These are phyloP conservation scores for Albugo candida DNA, from an alignment of 352 stramenopile genomes.

Conservation along the genomic window DNA sequence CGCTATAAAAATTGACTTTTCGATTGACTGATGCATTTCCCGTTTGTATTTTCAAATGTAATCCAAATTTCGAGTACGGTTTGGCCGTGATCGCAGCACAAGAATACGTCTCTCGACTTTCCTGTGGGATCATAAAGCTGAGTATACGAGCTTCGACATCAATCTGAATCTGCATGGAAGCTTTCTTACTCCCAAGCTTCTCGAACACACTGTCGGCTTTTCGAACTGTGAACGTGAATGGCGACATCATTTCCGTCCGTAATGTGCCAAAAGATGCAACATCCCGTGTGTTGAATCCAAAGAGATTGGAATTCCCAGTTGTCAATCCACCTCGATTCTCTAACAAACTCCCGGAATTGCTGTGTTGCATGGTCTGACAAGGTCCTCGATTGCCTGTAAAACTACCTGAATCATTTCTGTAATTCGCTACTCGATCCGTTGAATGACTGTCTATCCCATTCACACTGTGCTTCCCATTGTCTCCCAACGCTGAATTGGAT, in stretches of 20 bases:
- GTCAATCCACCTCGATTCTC: too few species aligned
- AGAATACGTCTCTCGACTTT: conserved; percentile 58
- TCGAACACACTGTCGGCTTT: conserved; percentile 71
- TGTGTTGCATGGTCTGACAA: too few species aligned
- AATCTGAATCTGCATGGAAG: conserved; percentile 65
- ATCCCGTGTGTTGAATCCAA: conserved; percentile 23
- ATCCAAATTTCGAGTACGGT: conserved; percentile 46
- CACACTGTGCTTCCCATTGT: too few species aligned
- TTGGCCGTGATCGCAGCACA: conserved; percentile 59
- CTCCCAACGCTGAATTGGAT: too few species aligned
- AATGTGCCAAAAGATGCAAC: neutral
- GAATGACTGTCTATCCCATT: too few species aligned
- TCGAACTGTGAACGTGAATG: conserved; percentile 74
- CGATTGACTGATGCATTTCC: conserved; percentile 50
- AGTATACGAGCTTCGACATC: conserved; percentile 70
- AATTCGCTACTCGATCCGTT: too few species aligned
- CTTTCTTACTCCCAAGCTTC: conserved; percentile 61
- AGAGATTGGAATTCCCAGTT: conserved; percentile 24
- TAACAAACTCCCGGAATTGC: too few species aligned
- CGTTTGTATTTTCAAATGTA: conserved; percentile 77
- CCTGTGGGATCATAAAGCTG: conserved; percentile 59
- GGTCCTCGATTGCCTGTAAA: too few species aligned
- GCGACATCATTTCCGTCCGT: conserved; percentile 18
- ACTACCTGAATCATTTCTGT: too few species aligned
- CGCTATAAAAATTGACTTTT: conserved; percentile 73